Base-by-base conservation (phyloP, 495 filamentous ascomycete genomes). In the Astrocystis sublimbata region DNA sequence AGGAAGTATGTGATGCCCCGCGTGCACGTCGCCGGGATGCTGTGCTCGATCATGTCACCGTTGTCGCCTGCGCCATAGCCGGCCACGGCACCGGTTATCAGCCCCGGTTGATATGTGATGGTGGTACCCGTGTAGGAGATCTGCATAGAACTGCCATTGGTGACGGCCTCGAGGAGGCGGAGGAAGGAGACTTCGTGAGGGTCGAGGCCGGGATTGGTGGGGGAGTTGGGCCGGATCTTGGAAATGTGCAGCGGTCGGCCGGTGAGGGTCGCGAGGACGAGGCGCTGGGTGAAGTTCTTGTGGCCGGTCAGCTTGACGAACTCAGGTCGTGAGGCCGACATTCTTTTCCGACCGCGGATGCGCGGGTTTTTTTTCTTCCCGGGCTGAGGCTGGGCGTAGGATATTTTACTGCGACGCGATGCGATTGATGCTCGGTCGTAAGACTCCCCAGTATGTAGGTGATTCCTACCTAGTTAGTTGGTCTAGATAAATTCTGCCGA, bases 61-160 rank as follows among this genome's bases (percentile, higher is more conserved):
- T 78, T 80, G 23, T 78, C 80, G 23, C 77, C 75, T 19, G 89
- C 86, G 62, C 88, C 89, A 19, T 79, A 75, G 36, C 90, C 89
- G 2, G 86, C 75, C 10, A 86, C 79, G 46, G 85, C 87, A 49
- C 93, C 96, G 1, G 89, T 93, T 65, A 99, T 93, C 6, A 99
- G 79, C 28, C 96, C 96, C 0, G 96, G 96, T 50, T 89, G 87
- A 78, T 94, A 98, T 35, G 92, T 86, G 45, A 98, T 81, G 13
- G 90, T 91, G 0, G 94, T 98, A 65, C 96, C 94, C 9, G 91
- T 97, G 75, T 96, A 91, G 15, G 92, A 94, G 66, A 99, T 96
- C 70, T 97, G 91, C 78, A 97, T 90, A 61, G 86, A 83, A 31
- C 91, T 89, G 78, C 96, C 96, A 84, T 99, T 99, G 71, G 96